These are phyloP conservation scores for Albifimbria verrucaria DNA, from an alignment of 2,329 filamentous ascomycete species.

Conservation along the genomic window DNA sequence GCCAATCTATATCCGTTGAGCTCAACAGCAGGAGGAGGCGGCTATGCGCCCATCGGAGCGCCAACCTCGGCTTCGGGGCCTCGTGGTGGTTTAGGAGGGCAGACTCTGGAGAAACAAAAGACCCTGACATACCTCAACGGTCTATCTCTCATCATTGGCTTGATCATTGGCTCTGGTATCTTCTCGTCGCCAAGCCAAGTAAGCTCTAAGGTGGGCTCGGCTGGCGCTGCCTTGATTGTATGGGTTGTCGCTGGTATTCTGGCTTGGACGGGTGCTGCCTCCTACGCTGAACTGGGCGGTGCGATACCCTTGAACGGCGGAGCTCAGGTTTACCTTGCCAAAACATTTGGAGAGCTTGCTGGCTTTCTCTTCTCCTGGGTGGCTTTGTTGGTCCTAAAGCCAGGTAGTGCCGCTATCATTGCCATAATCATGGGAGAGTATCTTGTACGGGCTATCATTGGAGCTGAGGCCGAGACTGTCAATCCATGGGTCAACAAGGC, in stretches of 20 bases:
- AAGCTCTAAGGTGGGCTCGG: slow-evolving; percentile 85
- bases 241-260: slow-evolving; percentile 90
- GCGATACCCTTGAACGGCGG: slow-evolving; percentile 95
- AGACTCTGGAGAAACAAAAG: slow-evolving; percentile 91
- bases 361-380: slow-evolving; percentile 98
- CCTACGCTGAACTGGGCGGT: slow-evolving; percentile 92
- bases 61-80: slow-evolving; percentile 54
- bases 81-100: slow-evolving; percentile 59
- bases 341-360: slow-evolving; percentile 90
- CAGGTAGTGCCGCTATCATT: slow-evolving; percentile 89
- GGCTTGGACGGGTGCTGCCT: slow-evolving; percentile 93
- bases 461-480: slow-evolving; percentile 77
- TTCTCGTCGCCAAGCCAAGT: slow-evolving; percentile 94
- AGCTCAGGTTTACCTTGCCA: slow-evolving; percentile 87
- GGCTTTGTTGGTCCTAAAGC: slow-evolving; percentile 89
- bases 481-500: slow-evolving; percentile 88
- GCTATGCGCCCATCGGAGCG: slow-evolving; percentile 83
- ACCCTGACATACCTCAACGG: slow-evolving; percentile 94
- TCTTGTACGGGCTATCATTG: slow-evolving; percentile 80
- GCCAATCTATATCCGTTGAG: slow-evolving; percentile 89
- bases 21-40: slow-evolving; percentile 65
- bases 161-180: slow-evolving; percentile 95
- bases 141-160: slow-evolving; percentile 80
- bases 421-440: slow-evolving; percentile 99
- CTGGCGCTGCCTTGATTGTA: slow-evolving; percentile 84